Evolutionary conservation across 1,284 basidiomycete species (phyloP), one percentile per base, ranked within the genome.

Genomic region (Gymnopus androsaceus): DNA sequence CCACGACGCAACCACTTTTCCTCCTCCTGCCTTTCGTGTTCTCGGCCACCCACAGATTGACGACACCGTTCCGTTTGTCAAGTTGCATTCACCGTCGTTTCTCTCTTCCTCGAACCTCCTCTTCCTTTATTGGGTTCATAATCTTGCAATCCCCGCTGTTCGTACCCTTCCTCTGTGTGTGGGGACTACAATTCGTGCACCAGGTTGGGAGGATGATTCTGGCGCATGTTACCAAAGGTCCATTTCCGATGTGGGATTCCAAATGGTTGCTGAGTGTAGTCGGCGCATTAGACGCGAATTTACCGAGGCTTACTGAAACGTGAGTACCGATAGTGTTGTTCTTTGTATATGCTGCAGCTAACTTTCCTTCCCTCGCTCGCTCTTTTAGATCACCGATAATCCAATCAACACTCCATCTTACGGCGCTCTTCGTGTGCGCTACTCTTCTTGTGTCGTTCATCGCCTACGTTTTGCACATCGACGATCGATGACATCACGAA

Each of bases 171-270:
- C 71, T 95, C 17, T 87, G 85, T 61, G 88, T 89, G 42, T 98
- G 95, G 94, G 96, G 93, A 21, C 72, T 94, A 48, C 86, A 89
- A 65, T 94, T 93, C 62, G 86, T 90, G 19, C 88, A 93, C 69
- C 87, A 90, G 66, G 95, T 98, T 42, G 93, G 94, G 33, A 79
- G 91, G 62, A 90, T 98, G 75, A 98, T 98, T 68, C 75, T 98
- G 33, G 93, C 95, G 0, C 96, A 99, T 71, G 87, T 98, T 38
- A 95, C 94, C 50, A 86, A 85, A 61, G 80, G 82, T 37, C 77
- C 85, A 5, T 97, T 98, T 77, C 95, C 95, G 0, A 81, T 82
- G 69, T 95, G 89, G 85, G 93, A 97, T 71, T 81, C 84, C 63
- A 83, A 94, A 68, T 94, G 94, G 85, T 69, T 94, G 8, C 92